Base-by-base conservation (phyloP, 2,329 filamentous ascomycete genomes). In the Phialophora verrucosa region DNA sequence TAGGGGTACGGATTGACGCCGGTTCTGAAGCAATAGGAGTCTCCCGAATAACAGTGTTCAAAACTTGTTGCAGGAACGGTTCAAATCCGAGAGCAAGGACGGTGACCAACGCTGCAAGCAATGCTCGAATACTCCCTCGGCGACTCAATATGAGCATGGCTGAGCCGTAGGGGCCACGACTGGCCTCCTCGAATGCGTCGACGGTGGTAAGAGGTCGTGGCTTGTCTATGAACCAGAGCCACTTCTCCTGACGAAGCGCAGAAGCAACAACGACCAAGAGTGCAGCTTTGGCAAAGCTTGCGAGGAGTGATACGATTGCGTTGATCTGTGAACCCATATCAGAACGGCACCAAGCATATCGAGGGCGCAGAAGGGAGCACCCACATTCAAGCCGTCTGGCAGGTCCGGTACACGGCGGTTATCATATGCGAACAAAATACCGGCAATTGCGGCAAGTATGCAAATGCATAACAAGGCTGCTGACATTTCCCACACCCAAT, bases 181-280 rank as follows among this genome's bases (percentile, higher is more conserved):
- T 73, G 32, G 73, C 73, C 25, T 67, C 62, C 31, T 74, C 72
- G 42, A 70, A 73, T 1, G 58, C 14, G 35, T 73, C 67, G 10
- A 73, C 57, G n/a, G 69, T 59, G 47, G 62, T 31, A 20, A 72
- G 64, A 17, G 62, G 58, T 14, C 64, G 59, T 20, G 62, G 54
- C 20, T 44, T 60, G 20, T 47, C 44, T 27, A 66, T 60, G 35
- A 73, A 73, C 58, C 66, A 70, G 12, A 71, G 66, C 72, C 73
- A 74, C 62, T 73, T 74, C 31, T 65, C 63, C 51, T 73, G 71
- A 27, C 73, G 68, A 12, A 72, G 70, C 38, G 64, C 63, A 38
- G 67, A 60, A 31, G 68, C 65, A 4, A 72, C n/a, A 4, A 70
- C 61, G 5, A 69, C 57, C 17, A 71, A 44, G 47, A 73, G 55